These are phyloP conservation scores for Stephanodiscus minutulus DNA, from an alignment of 108 stramenopile genomes.

Conservation along the genomic window DNA sequence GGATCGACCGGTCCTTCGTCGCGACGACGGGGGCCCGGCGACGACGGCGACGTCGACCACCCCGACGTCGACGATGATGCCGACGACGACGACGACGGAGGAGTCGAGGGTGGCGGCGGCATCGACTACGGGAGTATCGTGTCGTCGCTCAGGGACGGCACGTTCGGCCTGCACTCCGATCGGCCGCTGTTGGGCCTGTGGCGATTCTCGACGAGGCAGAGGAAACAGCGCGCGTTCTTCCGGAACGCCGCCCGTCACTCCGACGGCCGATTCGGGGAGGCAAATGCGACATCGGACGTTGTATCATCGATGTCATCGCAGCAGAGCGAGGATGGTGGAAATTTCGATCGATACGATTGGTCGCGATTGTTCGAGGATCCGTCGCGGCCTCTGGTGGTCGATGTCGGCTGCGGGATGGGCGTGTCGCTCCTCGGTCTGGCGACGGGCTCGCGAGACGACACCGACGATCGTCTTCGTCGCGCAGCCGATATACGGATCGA, in stretches of 20 bases:
- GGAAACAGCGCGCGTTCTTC: constrained; percentile 61
- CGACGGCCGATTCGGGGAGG: constrained; percentile 27
- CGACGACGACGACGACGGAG: constrained; percentile 7
- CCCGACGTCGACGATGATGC: neutral
- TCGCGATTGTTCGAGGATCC: constrained; percentile 51
- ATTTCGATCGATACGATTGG: constrained; percentile 42
- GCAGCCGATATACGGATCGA: constrained; percentile 22
- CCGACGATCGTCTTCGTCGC: neutral
- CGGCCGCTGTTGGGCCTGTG: constrained; percentile 61
- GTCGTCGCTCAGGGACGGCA: constrained; percentile 24
- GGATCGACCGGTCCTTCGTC: no score
- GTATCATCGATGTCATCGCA: constrained; percentile 2
- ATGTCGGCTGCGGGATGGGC: constrained; percentile 82
- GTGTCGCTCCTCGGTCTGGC: constrained; percentile 70
- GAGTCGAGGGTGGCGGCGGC: constrained; percentile 12
- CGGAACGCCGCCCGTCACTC: constrained; percentile 53
- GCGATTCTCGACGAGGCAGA: constrained; percentile 71
- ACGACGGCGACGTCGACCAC: constrained; percentile 12
- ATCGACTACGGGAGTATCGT: constrained; percentile 29
- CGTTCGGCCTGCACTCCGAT: constrained; percentile 61
- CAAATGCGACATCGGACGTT: neutral
- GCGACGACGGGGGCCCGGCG: no score
- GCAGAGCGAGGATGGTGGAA: neutral
- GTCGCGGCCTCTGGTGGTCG: constrained; percentile 66
- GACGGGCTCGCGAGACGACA: constrained; percentile 13